A percentile compares a stretch with the other conserved stretches of the same genome.
Conservation (phyloP, 768 basidiomycete genomes). For the Cyclocybe aegerita region DNA sequence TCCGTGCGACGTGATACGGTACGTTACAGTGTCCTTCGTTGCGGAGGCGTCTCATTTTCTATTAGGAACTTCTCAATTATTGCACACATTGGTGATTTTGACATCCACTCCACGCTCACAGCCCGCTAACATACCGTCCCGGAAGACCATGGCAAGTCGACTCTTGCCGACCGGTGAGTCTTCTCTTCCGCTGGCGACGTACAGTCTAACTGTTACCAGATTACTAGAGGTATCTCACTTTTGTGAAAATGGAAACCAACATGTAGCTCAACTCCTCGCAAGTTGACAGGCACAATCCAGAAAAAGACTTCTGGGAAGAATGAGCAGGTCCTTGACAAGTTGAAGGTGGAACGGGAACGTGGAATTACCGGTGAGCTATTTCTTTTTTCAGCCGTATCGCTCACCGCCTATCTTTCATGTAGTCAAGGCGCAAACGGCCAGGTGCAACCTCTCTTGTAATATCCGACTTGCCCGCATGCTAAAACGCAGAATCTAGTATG, state of each 20-base stretch:
- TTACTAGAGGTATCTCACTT: slow-evolving; percentile 61
- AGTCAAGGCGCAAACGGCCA: slow-evolving; percentile 97
- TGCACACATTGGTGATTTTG: slow-evolving; percentile 57
- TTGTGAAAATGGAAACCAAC: slow-evolving; percentile 1
- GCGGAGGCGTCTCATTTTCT: not conserved
- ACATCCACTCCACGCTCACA: too few relatives aligned
- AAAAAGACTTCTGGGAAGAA: slow-evolving; percentile 65
- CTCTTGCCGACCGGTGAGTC: slow-evolving; percentile 80
- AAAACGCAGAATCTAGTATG: slow-evolving; percentile 56
- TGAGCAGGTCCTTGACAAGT: slow-evolving; percentile 86
- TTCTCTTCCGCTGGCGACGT: not conserved
- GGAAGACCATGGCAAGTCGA: slow-evolving; percentile 93
- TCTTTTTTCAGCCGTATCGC: slow-evolving; percentile 2
- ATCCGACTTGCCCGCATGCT: not conserved
- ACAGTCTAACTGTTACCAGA: slow-evolving; percentile 33
- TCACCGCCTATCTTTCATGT: slow-evolving; percentile 3
- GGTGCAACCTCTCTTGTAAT: slow-evolving; percentile 37
- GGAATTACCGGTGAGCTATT: slow-evolving; percentile 81
- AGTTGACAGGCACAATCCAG: slow-evolving; percentile 88
- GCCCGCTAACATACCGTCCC: not conserved
- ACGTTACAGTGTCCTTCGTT: not conserved
- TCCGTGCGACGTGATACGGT: slow-evolving; percentile 72
- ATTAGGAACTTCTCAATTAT: slow-evolving; percentile 92
- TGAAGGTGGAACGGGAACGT: slow-evolving; percentile 95
- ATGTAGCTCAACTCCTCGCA: slow-evolving; percentile 13